Evolutionary conservation across 768 basidiomycete genomes (phyloP).

Genomic region (Strobilomyces confusus): DNA sequence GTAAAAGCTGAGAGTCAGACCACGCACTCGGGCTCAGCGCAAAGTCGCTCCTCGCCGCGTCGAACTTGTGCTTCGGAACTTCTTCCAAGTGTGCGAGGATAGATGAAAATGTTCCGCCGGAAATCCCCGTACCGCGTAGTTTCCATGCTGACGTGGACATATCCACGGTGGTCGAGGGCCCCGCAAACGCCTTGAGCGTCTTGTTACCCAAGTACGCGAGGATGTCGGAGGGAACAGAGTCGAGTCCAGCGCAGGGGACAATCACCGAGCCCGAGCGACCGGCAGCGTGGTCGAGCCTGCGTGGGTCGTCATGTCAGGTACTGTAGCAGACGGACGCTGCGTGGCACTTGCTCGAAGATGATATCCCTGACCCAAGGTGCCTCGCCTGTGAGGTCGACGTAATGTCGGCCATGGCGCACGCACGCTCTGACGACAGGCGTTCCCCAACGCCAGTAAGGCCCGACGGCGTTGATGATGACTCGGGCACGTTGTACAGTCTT

Average conservation of each 20-base stretch:
- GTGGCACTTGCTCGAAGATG: constrained; percentile 46
- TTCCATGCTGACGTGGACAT: constrained; percentile 51
- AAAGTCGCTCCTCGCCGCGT: constrained; percentile 34
- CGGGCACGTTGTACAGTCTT: constrained; percentile 50
- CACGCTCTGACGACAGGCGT: constrained; percentile 80
- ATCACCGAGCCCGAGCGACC: constrained; percentile 69
- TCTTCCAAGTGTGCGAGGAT: constrained; percentile 32
- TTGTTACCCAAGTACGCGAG: constrained; percentile 64
- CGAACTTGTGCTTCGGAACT: constrained; percentile 28
- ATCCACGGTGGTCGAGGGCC: constrained; percentile 39
- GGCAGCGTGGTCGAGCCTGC: constrained; percentile 69
- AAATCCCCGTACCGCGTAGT: constrained; percentile 29
- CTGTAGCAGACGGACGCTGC: constrained; percentile 3
- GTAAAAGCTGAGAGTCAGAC: background rate
- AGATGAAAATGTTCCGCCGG: constrained; percentile 38
- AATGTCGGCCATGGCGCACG: constrained; percentile 69
- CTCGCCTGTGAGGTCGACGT: constrained; percentile 84
- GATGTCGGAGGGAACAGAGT: constrained; percentile 75
- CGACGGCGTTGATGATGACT: constrained; percentile 75
- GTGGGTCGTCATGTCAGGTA: constrained; percentile 13
- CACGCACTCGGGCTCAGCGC: constrained; percentile 42
- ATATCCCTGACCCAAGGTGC: constrained; percentile 61
- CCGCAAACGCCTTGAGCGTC: constrained; percentile 51
- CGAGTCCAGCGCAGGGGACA: constrained; percentile 74
- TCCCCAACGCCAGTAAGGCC: constrained; percentile 71